These are phyloP conservation scores for Curvularia verruculosa DNA, from an alignment of 2,329 filamentous ascomycete species.

Conservation along the genomic window DNA sequence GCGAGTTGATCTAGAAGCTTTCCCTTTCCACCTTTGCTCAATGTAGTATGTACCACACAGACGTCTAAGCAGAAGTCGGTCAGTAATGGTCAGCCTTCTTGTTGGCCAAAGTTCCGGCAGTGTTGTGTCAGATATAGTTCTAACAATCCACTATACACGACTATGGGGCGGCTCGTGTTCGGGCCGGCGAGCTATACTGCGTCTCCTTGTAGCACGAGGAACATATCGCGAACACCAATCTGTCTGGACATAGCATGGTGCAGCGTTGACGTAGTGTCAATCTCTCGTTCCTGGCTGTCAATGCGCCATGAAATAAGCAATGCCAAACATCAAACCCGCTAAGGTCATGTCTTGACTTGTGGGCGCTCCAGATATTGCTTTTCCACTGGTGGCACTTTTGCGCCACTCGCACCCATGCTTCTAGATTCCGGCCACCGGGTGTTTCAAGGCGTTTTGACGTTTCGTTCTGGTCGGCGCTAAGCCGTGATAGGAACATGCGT, in stretches of 20 bases:
- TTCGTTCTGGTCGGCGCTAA: constrained; percentile 1
- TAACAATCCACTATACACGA: background rate
- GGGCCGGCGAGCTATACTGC: background rate
- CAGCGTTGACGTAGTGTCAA: background rate
- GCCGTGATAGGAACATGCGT: background rate
- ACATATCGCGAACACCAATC: background rate
- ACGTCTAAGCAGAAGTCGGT: background rate
- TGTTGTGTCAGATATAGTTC: background rate
- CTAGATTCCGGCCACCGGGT: constrained; percentile 12
- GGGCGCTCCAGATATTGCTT: constrained; percentile 1
- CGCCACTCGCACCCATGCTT: constrained; percentile 7
- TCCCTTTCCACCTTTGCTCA: constrained; percentile 1
- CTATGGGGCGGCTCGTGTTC: background rate
- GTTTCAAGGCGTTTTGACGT: constrained; percentile 10
- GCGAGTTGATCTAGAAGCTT: constrained; percentile 5
- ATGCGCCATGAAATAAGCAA: constrained; percentile 10
- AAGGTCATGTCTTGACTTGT: constrained; percentile 2
- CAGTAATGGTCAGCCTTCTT: background rate
- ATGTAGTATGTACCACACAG: no score
- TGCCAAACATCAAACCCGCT: constrained; percentile 7
- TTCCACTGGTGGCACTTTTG: constrained; percentile 4
- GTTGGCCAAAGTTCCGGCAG: background rate
- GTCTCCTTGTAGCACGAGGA: background rate
- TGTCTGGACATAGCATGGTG: background rate
- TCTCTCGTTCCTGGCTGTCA: constrained; percentile 1